Evolutionary conservation across 2,329 filamentous ascomycete species (phyloP).

Genomic region (Scytalidium lignicola): DNA sequence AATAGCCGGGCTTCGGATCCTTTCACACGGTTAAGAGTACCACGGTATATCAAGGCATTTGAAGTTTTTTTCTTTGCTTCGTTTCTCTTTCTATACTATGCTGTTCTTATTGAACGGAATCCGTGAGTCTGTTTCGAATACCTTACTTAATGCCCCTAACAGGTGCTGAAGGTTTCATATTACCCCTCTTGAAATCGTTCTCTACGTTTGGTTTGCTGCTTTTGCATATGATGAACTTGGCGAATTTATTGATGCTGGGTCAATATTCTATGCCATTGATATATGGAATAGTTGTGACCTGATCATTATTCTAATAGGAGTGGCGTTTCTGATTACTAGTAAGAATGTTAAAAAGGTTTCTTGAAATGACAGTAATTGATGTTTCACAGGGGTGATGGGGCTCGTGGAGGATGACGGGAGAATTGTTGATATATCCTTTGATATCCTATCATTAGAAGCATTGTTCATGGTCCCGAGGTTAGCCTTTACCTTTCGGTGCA

Average conservation of each 20-base stretch:
- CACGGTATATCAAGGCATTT: constrained; percentile 78
- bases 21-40: constrained; percentile 72
- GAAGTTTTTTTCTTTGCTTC: constrained; percentile 75
- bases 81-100: constrained; percentile 78
- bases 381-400: constrained; percentile 56
- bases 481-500: constrained; percentile 6
- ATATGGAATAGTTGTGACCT: constrained; percentile 75
- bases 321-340: constrained; percentile 68
- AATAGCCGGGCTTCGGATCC: constrained; percentile 62
- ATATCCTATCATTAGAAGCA: constrained; percentile 83
- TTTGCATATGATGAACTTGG: constrained; percentile 86
- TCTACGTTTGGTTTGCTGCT: constrained; percentile 82
- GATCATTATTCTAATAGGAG: constrained; percentile 68
- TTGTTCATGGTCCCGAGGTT: constrained; percentile 78
- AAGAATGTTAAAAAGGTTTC: constrained; percentile 30
- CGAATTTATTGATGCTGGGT: constrained; percentile 80
- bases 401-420: constrained; percentile 52
- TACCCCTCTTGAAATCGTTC: constrained; percentile 61
- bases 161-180: constrained; percentile 42
- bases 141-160: constrained; percentile 1
- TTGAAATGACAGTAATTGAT: constrained; percentile 3
- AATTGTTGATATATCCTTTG: constrained; percentile 76
- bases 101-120: constrained; percentile 73
- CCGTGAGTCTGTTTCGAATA: constrained; percentile 29
- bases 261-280: constrained; percentile 78